A percentile compares a stretch with the other conserved stretches of the same genome.
These are phyloP conservation scores for Backusella morwellensis DNA, from an alignment of 192 early-diverging fungal genomes.

Conservation along the genomic window DNA sequence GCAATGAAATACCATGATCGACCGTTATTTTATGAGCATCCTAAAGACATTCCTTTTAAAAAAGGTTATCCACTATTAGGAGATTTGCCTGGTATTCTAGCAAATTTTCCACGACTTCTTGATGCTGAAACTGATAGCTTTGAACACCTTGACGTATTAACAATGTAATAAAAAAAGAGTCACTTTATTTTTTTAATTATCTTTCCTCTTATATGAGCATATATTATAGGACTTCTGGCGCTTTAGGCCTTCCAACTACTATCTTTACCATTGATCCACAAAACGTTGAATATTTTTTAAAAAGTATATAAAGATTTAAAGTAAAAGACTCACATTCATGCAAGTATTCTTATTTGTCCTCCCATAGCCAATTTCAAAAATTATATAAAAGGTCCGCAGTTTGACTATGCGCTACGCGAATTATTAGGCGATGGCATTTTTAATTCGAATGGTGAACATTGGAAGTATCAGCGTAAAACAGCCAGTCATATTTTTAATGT, in stretches of 20 bases:
- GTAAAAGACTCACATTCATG: neutral
- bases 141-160: neutral
- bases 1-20: slow-evolving; percentile 24
- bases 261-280: slow-evolving; percentile 27
- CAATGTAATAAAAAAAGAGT: neutral
- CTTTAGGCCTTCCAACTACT: slow-evolving; percentile 17
- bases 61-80: slow-evolving; percentile 27
- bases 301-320: slow-evolving; percentile 17
- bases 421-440: slow-evolving; percentile 70
- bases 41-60: neutral
- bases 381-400: slow-evolving; percentile 38
- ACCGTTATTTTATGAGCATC: slow-evolving; percentile 19
- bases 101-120: neutral
- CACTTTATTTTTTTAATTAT: too few species aligned
- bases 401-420: slow-evolving; percentile 41
- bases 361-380: slow-evolving; percentile 33
- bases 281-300: slow-evolving; percentile 36
- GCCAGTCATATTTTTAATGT: slow-evolving; percentile 35
- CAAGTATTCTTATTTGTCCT: neutral
- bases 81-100: slow-evolving; percentile 11
- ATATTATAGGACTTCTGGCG: slow-evolving; percentile 10
- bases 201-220: neutral
- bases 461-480: slow-evolving; percentile 61
- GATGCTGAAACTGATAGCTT: slow-evolving; percentile 10
- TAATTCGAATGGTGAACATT: slow-evolving; percentile 63